Evolutionary conservation across 768 basidiomycete genomes (phyloP), one percentile per base, ranked within the genome.

Genomic region (Leucosporidium creatinivorum): DNA sequence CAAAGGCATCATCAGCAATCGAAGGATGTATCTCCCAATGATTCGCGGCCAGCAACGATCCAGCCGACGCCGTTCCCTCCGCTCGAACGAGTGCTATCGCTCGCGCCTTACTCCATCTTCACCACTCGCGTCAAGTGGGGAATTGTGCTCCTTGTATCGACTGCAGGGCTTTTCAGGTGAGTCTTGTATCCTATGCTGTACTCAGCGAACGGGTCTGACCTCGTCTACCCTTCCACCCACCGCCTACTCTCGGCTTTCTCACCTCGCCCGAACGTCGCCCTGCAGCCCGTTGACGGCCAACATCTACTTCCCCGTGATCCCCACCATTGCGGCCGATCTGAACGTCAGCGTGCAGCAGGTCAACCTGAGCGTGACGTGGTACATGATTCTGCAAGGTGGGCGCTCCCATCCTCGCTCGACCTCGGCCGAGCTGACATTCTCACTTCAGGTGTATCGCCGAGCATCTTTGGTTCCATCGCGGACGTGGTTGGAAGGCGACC

Each of bases 301-400:
- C 39, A 71, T 69, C 58, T 73, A 58, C 61, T 54, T 69, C 25
- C 73, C 73, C 4, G 65, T 56, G 44, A 70, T 73, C 18, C 69
- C 73, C 3, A 26, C 62, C 33, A 66, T 73, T 44, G 36, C 73
- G 0, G 2, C n/a, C 25, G 54, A 68, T 19, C 52, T 73, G 3
- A n/a, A 33, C 9, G 31, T 56, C 0, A 28, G 48, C 18, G 36
- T 69, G 30, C 61, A 73, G 49, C 18, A 48, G 18, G 54, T 63
- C 58, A 68, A 65, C 48, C 17, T 72, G 4, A 52, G 60, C 4
- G 66, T 72, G 6, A 66, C 65, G 26, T 61, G 58, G n/a, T 73
- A 73, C 66, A 67, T 68, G 66, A 47, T 70, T 26, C 8, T 54
- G 0, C 72, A 73, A 48, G 73, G 69, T 21, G n/a, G n/a, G n/a